These are phyloP conservation scores for Mucor piriformis DNA, from an alignment of 371 early-diverging fungal species.

Conservation along the genomic window DNA sequence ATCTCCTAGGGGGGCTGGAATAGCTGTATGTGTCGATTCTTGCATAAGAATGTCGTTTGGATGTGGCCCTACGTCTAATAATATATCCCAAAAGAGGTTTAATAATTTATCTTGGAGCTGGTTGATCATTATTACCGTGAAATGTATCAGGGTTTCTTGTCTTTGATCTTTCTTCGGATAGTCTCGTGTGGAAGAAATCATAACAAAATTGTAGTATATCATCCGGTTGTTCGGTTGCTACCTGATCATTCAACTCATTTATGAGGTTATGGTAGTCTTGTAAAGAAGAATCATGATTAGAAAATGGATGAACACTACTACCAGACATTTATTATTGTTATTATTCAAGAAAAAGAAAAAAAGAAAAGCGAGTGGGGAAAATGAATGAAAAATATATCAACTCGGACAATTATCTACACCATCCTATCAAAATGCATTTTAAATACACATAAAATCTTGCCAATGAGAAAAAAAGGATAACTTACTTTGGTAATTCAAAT, in stretches of 20 bases:
- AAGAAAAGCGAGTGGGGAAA: background rate
- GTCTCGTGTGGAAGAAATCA: conserved; percentile 73
- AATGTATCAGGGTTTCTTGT: conserved; percentile 3
- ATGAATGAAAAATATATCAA: background rate
- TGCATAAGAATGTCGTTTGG: conserved; percentile 5
- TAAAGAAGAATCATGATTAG: background rate
- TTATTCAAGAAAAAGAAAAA: background rate
- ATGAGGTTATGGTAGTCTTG: conserved; percentile 31
- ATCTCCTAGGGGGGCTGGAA: background rate
- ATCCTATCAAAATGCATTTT: conserved; percentile 1
- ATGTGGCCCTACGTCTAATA: background rate
- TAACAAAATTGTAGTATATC: conserved; percentile 89
- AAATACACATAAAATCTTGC: background rate
- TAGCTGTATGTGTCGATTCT: conserved; percentile 17
- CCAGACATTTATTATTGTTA: background rate
- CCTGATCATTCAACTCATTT: conserved; percentile 27
- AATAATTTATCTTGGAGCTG: too few species aligned
- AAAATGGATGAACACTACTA: conserved; percentile 3
- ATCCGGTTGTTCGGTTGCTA: conserved; percentile 44
- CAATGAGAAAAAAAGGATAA: background rate
- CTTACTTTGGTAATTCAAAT: conserved; percentile 68
- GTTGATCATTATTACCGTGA: background rate
- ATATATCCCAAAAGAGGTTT: background rate
- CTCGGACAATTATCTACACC: conserved; percentile 13
- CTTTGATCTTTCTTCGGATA: conserved; percentile 61